Evolutionary conservation across 1,284 basidiomycete species (phyloP).

Genomic region (Phaffia rhodozyma): DNA sequence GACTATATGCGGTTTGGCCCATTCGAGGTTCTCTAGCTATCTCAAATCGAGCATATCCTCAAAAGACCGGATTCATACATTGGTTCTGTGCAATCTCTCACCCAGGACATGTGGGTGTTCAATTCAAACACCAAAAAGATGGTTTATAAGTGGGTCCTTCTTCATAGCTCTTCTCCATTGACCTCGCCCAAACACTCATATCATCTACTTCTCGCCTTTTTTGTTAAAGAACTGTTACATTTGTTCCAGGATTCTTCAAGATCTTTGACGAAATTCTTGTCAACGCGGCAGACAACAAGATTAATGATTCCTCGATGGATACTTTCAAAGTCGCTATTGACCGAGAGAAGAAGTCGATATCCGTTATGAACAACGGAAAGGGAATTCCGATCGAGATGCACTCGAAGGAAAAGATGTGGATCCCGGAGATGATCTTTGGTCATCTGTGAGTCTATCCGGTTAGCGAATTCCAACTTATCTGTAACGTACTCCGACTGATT

Average conservation of each 20-base stretch:
- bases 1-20: neutral
- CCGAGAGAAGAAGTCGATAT: slow-evolving; percentile 70
- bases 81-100: slow-evolving; percentile 77
- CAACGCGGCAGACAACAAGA: slow-evolving; percentile 99
- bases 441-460: slow-evolving; percentile 47
- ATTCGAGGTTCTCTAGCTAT: slow-evolving; percentile 47
- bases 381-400: slow-evolving; percentile 98
- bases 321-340: slow-evolving; percentile 78
- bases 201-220: neutral
- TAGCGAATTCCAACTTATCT: neutral
- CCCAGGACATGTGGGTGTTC: slow-evolving; percentile 81
- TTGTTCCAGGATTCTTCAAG: slow-evolving; percentile 98
- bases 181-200: neutral
- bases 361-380: slow-evolving; percentile 88
- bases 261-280: slow-evolving; percentile 99
- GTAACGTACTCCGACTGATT: no score
- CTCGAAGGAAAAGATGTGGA: slow-evolving; percentile 83
- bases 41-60: slow-evolving; percentile 92
- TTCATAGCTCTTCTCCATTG: neutral
- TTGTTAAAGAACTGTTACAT: slow-evolving; percentile 57
- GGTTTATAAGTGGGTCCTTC: slow-evolving; percentile 44
- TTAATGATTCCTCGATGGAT: slow-evolving; percentile 81
- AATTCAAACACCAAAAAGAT: slow-evolving; percentile 68
- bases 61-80: slow-evolving; percentile 98
- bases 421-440: slow-evolving; percentile 96